Evolutionary conservation across 306 rosid species (phyloP), one percentile per base, ranked within the genome.

Genomic region (Fragaria ananassa): DNA sequence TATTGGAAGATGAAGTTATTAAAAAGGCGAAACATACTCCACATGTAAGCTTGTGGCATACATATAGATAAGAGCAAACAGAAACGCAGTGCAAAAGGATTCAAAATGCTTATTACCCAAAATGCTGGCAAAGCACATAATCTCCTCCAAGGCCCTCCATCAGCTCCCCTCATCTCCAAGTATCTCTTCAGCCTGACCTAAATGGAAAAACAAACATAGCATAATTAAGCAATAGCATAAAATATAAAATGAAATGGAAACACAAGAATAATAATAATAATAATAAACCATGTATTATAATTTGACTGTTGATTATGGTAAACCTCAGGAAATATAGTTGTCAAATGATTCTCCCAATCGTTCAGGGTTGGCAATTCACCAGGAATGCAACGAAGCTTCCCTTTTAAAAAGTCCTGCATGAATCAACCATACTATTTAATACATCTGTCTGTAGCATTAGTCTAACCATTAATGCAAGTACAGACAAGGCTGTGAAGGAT

Each of bases 141-240:
- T 84, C 97, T 92, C 92, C 99, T 91, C 99, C 98, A 96, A 72
- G 99, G 99, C 14, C 99, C 99, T 81, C 97, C 99, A 83, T 96
- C 99, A 82, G 98, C 93, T 27, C 98, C 98, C 87, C 99, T 89
- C 99, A 96, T 96, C 87, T 96, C 99, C 88, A 96, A 81, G 84
- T 96, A 96, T 80, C 99, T 88, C 92, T 96, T 96, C 82, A 96
- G 83, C 85, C 99, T 91, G 72, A 96, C 98, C 99, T 92, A 91
- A 79, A 85, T 47, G 78, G 23, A 80, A 75, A 73, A 68, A 77
- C 25, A 19, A 81, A 75, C 8, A 69, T 14, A 7, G 6, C 49
- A 68, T 71, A 75, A 76, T 75, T 78, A 81, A 62, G 63, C 72
- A 76, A 77, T 46, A 64, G 50, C 58, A 85, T 44, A 50, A 78